These are phyloP conservation scores for Aegilops speltoides DNA, from an alignment of 176 grass and related monocot genomes.

Conservation along the genomic window DNA sequence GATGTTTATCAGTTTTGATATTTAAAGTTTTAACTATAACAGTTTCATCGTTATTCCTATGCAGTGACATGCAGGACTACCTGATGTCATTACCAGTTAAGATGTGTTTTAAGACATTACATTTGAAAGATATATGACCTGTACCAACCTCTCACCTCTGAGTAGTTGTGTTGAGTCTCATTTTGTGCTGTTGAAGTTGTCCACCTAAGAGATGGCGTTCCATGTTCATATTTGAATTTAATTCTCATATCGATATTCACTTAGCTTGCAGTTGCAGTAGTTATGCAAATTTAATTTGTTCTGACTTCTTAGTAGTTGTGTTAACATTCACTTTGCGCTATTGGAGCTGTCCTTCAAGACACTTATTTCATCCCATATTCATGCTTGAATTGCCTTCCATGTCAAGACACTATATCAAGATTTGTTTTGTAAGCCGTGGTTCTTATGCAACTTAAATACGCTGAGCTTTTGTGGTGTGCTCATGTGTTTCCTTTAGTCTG, in stretches of 20 bases:
- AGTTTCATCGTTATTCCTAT: not conserved
- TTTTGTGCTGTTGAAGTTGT: conserved; percentile 2
- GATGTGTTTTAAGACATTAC: conserved; percentile 18
- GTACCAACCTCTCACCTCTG: not conserved
- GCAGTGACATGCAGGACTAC: not conserved
- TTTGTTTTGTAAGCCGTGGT: not conserved
- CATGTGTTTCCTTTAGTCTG: not conserved
- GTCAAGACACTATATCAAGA: conserved; percentile 1
- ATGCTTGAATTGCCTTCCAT: conserved; percentile 14
- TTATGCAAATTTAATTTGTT: conserved; percentile 13
- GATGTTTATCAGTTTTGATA: not conserved
- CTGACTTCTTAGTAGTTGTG: not conserved
- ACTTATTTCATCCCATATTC: conserved; percentile 2
- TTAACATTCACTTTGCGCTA: not conserved
- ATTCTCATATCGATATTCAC: conserved; percentile 3
- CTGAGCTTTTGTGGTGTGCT: conserved; percentile 5
- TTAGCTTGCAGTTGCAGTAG: conserved; percentile 3
- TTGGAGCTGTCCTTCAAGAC: conserved; percentile 9
- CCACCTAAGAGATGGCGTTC: not conserved
- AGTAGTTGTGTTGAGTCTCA: not conserved
- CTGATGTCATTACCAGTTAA: not conserved
- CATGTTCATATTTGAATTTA: not conserved
- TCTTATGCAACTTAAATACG: conserved; percentile 13
- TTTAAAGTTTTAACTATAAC: not conserved
- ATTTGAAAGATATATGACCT: conserved; percentile 11